phyloP scores from a whole-genome alignment of 2,329 filamentous ascomycete species.

The Cladophialophora immunda region DNA sequence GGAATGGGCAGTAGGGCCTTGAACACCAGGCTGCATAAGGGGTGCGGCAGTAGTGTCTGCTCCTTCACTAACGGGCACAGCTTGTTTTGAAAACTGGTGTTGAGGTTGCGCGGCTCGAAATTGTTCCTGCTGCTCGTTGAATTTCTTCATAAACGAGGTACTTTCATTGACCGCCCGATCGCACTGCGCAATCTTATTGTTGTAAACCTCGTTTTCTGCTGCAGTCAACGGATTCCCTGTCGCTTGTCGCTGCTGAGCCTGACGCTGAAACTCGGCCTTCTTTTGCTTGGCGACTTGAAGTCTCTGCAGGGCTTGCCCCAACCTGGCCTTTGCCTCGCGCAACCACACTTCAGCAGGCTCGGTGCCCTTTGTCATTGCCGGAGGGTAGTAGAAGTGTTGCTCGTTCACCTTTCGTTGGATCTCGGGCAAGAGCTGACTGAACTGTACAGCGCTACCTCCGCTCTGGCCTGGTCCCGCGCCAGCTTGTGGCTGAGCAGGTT shows the following conservation, averaged over 20 bases:
- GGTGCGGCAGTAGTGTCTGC: constrained; percentile 24
- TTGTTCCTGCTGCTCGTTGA: constrained; percentile 58
- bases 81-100: constrained; percentile 40
- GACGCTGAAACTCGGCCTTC: constrained; percentile 52
- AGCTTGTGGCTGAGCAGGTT: constrained; percentile 21
- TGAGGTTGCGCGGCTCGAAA: constrained; percentile 48
- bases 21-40: constrained; percentile 35
- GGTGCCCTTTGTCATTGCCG: constrained; percentile 50
- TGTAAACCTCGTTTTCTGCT: constrained; percentile 55
- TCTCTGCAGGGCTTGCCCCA: constrained; percentile 59
- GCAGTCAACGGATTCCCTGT: constrained; percentile 49
- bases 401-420: constrained; percentile 57
- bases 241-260: constrained; percentile 49
- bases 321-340: constrained; percentile 56
- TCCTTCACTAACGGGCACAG: constrained; percentile 31
- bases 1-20: constrained; percentile 50
- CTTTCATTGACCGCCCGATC: constrained; percentile 47
- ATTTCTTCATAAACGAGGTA: constrained; percentile 57
- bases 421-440: constrained; percentile 54
- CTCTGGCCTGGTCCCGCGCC: constrained; percentile 39
- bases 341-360: constrained; percentile 57
- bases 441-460: constrained; percentile 48
- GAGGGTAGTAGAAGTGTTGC: constrained; percentile 55
- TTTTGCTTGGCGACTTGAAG: constrained; percentile 57
- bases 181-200: constrained; percentile 42